Conservation (phyloP, 495 filamentous ascomycete genomes). For the Haplographium delicatum region DNA sequence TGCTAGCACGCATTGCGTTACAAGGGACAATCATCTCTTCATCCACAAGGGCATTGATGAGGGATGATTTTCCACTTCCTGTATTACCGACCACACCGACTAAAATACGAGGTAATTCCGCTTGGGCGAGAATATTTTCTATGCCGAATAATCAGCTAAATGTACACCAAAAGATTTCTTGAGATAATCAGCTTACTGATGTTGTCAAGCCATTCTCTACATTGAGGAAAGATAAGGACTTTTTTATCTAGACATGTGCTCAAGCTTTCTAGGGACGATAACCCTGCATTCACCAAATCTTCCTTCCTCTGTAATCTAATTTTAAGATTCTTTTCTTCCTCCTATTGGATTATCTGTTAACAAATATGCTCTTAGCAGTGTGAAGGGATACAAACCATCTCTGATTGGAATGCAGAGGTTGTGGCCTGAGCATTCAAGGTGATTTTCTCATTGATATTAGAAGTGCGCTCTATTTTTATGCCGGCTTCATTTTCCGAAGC, state of each 20-base stretch:
- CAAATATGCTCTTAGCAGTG: too few species aligned
- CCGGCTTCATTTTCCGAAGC: too few species aligned
- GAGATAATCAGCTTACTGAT: background rate
- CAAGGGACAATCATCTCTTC: conserved; percentile 24
- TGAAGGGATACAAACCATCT: too few species aligned
- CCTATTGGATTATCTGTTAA: too few species aligned
- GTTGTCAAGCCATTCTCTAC: background rate
- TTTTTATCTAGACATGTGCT: background rate
- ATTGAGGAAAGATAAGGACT: background rate
- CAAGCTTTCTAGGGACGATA: too few species aligned
- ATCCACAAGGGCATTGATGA: conserved; percentile 45
- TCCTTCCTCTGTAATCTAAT: too few species aligned
- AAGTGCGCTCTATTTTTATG: too few species aligned
- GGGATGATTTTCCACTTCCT: conserved; percentile 44
- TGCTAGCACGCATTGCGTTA: conserved; percentile 48
- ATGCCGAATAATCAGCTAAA: background rate
- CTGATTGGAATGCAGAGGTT: too few species aligned
- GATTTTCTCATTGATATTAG: too few species aligned
- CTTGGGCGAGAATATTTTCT: background rate
- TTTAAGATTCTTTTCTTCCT: too few species aligned
- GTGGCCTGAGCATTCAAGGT: too few species aligned
- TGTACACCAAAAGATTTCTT: background rate
- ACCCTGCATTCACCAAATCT: too few species aligned
- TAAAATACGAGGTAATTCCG: conserved; percentile 19
- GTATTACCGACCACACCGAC: conserved; percentile 47